Evolutionary conservation across 2,329 filamentous ascomycete genomes (phyloP).

Genomic region (Scedosporium minutisporum): DNA sequence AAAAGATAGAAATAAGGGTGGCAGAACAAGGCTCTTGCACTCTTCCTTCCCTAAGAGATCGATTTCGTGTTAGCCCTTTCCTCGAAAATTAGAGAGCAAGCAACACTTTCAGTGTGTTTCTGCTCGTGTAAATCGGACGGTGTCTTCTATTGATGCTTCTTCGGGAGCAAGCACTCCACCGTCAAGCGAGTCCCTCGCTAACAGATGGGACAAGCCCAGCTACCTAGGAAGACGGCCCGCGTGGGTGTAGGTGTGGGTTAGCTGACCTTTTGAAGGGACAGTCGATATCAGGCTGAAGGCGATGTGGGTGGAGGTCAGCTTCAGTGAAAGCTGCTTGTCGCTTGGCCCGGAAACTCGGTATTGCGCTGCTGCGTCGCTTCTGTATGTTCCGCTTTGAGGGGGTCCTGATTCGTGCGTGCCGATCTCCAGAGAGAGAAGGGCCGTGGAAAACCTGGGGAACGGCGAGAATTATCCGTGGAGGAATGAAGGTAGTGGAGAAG

Average conservation of each 20-base stretch:
- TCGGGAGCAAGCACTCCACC: neutral
- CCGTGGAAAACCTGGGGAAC: neutral
- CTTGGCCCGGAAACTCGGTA: neutral
- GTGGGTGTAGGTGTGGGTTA: no score
- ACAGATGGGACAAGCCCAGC: neutral
- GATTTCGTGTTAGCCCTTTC: no score
- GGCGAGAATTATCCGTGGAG: neutral
- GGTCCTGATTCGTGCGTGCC: neutral
- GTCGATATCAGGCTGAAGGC: conserved; percentile 7
- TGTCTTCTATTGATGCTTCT: neutral
- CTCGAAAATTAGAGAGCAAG: no score
- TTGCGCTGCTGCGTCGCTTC: neutral
- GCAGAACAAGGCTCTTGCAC: no score
- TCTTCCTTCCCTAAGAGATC: no score
- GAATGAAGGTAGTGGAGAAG: neutral
- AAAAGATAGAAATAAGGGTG: no score
- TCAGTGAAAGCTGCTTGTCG: neutral
- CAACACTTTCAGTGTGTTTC: no score
- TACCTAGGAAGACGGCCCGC: conserved; percentile 4
- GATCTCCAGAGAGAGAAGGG: neutral
- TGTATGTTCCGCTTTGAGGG: neutral
- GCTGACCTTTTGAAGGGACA: neutral
- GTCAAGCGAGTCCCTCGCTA: neutral
- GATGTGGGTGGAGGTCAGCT: neutral
- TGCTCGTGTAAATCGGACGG: neutral